phyloP scores from a whole-genome alignment of 805 yeast genomes.

The Kodamaea neixiangensis region DNA sequence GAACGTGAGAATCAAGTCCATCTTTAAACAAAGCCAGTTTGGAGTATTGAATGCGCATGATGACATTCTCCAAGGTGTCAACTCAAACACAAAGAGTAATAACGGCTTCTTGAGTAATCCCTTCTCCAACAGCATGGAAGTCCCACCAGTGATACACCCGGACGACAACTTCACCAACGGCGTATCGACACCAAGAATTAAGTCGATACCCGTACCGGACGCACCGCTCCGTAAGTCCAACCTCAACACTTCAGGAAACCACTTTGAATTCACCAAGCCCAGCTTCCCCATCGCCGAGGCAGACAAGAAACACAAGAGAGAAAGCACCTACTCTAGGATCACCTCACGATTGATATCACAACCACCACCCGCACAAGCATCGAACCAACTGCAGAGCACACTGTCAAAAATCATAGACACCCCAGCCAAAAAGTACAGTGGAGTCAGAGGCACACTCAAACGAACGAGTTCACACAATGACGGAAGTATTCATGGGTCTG shows the following conservation, averaged over 20 bases:
- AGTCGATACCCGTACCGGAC: slow-evolving; percentile 30
- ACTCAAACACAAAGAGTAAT: slow-evolving; percentile 3
- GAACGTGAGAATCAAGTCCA: slow-evolving; percentile 58
- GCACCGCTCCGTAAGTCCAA: slow-evolving; percentile 40
- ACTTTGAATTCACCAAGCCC: slow-evolving; percentile 36
- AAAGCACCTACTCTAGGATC: slow-evolving; percentile 44
- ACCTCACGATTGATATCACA: slow-evolving; percentile 51
- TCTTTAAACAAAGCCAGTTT: slow-evolving; percentile 38
- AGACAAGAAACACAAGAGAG: slow-evolving; percentile 27
- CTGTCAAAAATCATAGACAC: slow-evolving; percentile 9
- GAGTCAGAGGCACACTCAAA: slow-evolving; percentile 6
- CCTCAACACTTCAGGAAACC: slow-evolving; percentile 17
- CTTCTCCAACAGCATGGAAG: slow-evolving; percentile 32
- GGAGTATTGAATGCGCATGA: slow-evolving; percentile 9
- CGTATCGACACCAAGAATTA: slow-evolving; percentile 32
- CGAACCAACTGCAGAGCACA: slow-evolving; percentile 7
- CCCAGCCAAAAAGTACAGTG: slow-evolving; percentile 10
- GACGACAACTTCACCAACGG: slow-evolving; percentile 27
- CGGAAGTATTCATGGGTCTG: neutral
- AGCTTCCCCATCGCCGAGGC: slow-evolving; percentile 20
- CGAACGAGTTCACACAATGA: slow-evolving; percentile 11
- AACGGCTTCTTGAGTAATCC: slow-evolving; percentile 25
- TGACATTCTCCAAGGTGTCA: slow-evolving; percentile 4
- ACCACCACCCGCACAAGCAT: slow-evolving; percentile 3
- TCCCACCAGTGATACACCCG: slow-evolving; percentile 20